A percentile compares a stretch with the other conserved stretches of the same genome.
Evolutionary conservation across 805 yeast genomes (phyloP).

Genomic region (Candida pseudofarinosa): DNA sequence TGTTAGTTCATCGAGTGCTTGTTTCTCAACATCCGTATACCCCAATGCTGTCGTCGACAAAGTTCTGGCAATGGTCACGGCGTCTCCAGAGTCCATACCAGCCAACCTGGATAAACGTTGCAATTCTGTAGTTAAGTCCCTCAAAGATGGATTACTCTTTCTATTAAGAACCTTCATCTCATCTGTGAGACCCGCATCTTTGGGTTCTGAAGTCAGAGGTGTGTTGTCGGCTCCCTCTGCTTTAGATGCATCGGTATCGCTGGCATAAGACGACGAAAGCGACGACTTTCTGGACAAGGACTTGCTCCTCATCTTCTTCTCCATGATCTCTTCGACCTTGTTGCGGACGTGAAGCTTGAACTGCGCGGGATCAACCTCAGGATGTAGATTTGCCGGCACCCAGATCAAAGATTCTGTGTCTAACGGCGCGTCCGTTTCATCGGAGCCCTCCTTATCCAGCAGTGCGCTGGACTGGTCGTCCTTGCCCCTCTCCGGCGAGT

Average conservation of each 20-base stretch:
- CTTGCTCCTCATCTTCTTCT: slow-evolving; percentile 29
- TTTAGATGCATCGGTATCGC: not conserved
- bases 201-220: slow-evolving; percentile 1
- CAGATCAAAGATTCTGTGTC: slow-evolving; percentile 59
- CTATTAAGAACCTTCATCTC: slow-evolving; percentile 10
- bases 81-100: slow-evolving; percentile 75
- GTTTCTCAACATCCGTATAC: slow-evolving; percentile 46
- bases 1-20: slow-evolving; percentile 33
- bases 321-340: slow-evolving; percentile 50
- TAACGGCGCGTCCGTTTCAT: slow-evolving; percentile 1
- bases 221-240: not conserved
- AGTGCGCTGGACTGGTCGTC: not conserved
- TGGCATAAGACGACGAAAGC: slow-evolving; percentile 11
- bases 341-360: slow-evolving; percentile 62
- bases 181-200: not conserved
- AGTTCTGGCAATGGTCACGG: slow-evolving; percentile 77
- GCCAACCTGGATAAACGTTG: slow-evolving; percentile 72
- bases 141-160: slow-evolving; percentile 56
- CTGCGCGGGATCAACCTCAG: slow-evolving; percentile 91
- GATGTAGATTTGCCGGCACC: slow-evolving; percentile 96
- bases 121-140: slow-evolving; percentile 70
- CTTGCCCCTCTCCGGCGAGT: not conserved
- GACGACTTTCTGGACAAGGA: slow-evolving; percentile 23
- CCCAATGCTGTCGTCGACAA: slow-evolving; percentile 68
- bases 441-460: not conserved